These are phyloP conservation scores for Dactylellina cionopaga DNA, from an alignment of 2,329 filamentous ascomycete genomes.

Conservation along the genomic window DNA sequence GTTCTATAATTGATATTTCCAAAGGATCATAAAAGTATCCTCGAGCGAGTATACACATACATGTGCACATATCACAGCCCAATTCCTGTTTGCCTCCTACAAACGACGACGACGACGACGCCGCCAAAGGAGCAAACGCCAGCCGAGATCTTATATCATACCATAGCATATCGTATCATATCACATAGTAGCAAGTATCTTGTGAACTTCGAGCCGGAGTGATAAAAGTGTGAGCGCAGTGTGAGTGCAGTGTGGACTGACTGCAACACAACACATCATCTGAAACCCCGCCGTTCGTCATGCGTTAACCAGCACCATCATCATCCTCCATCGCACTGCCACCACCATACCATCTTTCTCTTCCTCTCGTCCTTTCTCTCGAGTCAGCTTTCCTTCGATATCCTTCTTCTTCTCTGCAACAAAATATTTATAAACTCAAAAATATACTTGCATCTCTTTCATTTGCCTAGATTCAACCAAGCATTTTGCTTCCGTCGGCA, in stretches of 20 bases:
- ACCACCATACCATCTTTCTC: neutral
- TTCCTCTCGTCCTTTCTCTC: neutral
- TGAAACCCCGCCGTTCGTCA: slow-evolving; percentile 42
- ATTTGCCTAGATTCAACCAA: slow-evolving; percentile 19
- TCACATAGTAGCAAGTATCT: no score
- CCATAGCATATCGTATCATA: no score
- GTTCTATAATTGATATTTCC: neutral
- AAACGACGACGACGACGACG: no score
- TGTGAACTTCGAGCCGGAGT: no score
- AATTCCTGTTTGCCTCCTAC: neutral
- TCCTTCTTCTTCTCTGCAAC: neutral
- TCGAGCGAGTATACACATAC: no score
- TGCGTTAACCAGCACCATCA: slow-evolving; percentile 10
- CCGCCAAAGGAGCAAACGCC: no score
- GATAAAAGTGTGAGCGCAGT: neutral
- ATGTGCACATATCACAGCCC: neutral
- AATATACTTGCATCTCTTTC: neutral
- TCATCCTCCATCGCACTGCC: slow-evolving; percentile 17
- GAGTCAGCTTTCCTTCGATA: no score
- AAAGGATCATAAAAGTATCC: neutral
- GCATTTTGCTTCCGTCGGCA: neutral
- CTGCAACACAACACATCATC: slow-evolving; percentile 49
- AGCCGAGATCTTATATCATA: no score
- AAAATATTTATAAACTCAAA: neutral
- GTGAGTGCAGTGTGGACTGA: slow-evolving; percentile 1